Conservation (phyloP, 176 grass and related monocot genomes). For the Bolboschoenus planiculmis region DNA sequence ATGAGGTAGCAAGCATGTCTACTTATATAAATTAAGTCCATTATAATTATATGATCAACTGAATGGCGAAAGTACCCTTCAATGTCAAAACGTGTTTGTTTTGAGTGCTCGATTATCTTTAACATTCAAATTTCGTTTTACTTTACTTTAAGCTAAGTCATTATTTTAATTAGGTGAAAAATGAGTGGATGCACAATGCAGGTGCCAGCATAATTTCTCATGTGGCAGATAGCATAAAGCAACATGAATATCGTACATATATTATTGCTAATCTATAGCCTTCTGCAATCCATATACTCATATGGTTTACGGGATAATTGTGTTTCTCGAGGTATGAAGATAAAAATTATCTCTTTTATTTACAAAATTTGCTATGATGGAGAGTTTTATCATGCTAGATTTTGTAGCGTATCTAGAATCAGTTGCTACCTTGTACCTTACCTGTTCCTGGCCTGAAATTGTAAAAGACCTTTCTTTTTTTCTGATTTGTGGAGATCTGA, state of each 20-base stretch:
- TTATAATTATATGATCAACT: neutral
- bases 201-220: conserved; percentile 72
- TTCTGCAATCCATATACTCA: neutral
- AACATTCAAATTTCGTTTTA: neutral
- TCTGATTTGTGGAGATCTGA: neutral
- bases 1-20: neutral
- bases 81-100: neutral
- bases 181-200: conserved; percentile 61
- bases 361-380: neutral
- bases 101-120: neutral
- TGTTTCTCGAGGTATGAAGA: neutral
- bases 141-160: neutral
- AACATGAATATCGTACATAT: conserved; percentile 40
- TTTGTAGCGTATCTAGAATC: neutral
- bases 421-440: neutral
- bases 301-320: neutral
- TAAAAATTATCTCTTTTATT: neutral
- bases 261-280: conserved; percentile 40
- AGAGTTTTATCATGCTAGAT: neutral
- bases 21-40: neutral
- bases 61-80: neutral
- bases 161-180: conserved; percentile 54
- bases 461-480: neutral
- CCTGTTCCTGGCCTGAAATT: neutral
- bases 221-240: conserved; percentile 50